phyloP scores from a whole-genome alignment of 371 early-diverging fungal genomes.

The Mucor irregularis region DNA sequence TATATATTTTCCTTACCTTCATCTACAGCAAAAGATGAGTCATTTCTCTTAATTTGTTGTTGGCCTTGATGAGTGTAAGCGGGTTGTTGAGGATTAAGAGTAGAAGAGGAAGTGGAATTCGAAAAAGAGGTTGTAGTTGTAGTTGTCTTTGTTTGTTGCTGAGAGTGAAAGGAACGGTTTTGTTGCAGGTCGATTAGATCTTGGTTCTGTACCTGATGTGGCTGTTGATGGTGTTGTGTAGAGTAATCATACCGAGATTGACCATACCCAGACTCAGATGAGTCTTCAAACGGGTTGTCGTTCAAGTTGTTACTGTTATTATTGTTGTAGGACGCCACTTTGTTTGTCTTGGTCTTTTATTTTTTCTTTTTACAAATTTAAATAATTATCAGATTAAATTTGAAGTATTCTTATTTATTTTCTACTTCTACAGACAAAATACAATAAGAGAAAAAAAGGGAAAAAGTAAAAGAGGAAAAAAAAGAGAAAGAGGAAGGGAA shows the following conservation, averaged over 20 bases:
- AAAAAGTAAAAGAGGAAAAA: not conserved
- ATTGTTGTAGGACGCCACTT: slow-evolving; percentile 21
- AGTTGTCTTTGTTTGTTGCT: not conserved
- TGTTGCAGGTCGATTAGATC: slow-evolving; percentile 22
- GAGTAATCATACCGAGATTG: slow-evolving; percentile 14
- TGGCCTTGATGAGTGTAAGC: slow-evolving; percentile 14
- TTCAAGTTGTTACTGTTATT: slow-evolving; percentile 7
- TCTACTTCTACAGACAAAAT: too few relatives aligned
- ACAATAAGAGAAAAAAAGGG: not conserved
- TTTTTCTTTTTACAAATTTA: too few relatives aligned
- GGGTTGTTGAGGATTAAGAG: slow-evolving; percentile 4
- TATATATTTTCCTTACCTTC: slow-evolving; percentile 26
- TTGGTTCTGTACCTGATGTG: slow-evolving; percentile 1
- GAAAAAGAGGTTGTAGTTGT: too few relatives aligned
- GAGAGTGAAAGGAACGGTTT: slow-evolving; percentile 2
- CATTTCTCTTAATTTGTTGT: slow-evolving; percentile 18
- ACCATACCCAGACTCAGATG: slow-evolving; percentile 25
- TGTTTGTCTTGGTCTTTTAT: not conserved
- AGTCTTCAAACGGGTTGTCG: slow-evolving; percentile 29
- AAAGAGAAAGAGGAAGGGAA: not conserved
- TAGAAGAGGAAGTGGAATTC: slow-evolving; percentile 14
- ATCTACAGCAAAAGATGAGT: slow-evolving; percentile 32
- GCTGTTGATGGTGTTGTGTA: not conserved
- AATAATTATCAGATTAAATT: too few relatives aligned
- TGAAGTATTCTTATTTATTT: too few relatives aligned